Conservation (phyloP, 106 monocot species). For the Platanthera zijinensis region DNA sequence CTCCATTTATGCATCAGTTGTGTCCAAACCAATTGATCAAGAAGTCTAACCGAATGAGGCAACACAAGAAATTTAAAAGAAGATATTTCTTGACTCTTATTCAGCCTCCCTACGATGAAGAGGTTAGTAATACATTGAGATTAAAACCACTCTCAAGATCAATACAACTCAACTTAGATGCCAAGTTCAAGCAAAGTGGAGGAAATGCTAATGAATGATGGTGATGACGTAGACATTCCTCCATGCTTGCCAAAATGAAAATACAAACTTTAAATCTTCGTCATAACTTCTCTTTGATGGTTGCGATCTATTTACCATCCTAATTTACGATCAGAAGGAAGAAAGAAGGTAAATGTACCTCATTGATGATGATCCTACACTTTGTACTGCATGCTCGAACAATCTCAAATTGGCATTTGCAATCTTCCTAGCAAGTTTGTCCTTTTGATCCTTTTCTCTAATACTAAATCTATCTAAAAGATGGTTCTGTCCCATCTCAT, state of each 20-base stretch:
- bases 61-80: too few species aligned
- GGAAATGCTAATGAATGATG: background rate
- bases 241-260: background rate
- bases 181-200: background rate
- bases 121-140: background rate
- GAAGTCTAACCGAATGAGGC: too few species aligned
- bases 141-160: background rate
- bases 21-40: too few species aligned
- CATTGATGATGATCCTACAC: background rate
- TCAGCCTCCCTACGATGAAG: background rate
- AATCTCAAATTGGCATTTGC: background rate
- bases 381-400: constrained; percentile 7
- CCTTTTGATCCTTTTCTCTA: background rate
- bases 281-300: background rate
- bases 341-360: background rate
- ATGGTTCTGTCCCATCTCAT: constrained; percentile 7
- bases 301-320: background rate
- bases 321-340: background rate
- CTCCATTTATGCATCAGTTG: too few species aligned
- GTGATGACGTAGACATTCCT: background rate
- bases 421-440: constrained; percentile 6
- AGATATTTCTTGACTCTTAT: too few species aligned
- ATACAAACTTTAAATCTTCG: background rate
- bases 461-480: constrained; percentile 5
- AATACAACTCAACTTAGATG: background rate